A percentile compares a stretch with the other conserved stretches of the same genome.
Evolutionary conservation across 1,139 yeast genomes (phyloP).

Genomic region (Lodderomyces jiufengensis): DNA sequence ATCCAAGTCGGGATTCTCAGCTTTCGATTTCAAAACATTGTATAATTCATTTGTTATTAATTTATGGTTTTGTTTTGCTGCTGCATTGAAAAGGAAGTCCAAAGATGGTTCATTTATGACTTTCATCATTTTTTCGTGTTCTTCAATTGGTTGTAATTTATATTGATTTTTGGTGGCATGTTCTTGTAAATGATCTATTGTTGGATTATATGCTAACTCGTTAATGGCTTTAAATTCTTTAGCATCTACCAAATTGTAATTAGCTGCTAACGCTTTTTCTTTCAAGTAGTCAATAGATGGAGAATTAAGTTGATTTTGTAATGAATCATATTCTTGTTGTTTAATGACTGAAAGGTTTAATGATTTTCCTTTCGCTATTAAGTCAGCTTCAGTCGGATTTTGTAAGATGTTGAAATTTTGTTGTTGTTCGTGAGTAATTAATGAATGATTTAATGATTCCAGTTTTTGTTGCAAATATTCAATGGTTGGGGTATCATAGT

Average conservation of each 20-base stretch:
- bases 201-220: slow-evolving; percentile 21
- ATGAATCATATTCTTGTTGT: slow-evolving; percentile 3
- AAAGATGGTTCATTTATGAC: slow-evolving; percentile 5
- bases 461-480: too few relatives aligned
- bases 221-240: slow-evolving; percentile 17
- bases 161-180: slow-evolving; percentile 15
- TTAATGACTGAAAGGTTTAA: slow-evolving; percentile 3
- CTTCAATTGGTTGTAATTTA: slow-evolving; percentile 22
- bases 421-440: too few relatives aligned
- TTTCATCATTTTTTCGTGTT: slow-evolving; percentile 15
- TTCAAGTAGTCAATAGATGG: slow-evolving; percentile 22
- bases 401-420: too few relatives aligned
- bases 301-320: slow-evolving; percentile 9
- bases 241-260: slow-evolving; percentile 15
- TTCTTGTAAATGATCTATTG: slow-evolving; percentile 21
- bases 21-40: slow-evolving; percentile 13
- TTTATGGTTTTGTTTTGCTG: slow-evolving; percentile 20
- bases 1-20: slow-evolving; percentile 19
- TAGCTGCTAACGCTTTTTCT: slow-evolving; percentile 12
- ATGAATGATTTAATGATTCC: too few relatives aligned
- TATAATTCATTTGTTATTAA: slow-evolving; percentile 22
- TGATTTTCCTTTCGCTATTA: too few relatives aligned
- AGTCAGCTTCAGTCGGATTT: too few relatives aligned
- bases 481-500: too few relatives aligned
- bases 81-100: slow-evolving; percentile 11